Base-by-base conservation (phyloP, 495 filamentous ascomycete species). In the Bombardia bombarda region DNA sequence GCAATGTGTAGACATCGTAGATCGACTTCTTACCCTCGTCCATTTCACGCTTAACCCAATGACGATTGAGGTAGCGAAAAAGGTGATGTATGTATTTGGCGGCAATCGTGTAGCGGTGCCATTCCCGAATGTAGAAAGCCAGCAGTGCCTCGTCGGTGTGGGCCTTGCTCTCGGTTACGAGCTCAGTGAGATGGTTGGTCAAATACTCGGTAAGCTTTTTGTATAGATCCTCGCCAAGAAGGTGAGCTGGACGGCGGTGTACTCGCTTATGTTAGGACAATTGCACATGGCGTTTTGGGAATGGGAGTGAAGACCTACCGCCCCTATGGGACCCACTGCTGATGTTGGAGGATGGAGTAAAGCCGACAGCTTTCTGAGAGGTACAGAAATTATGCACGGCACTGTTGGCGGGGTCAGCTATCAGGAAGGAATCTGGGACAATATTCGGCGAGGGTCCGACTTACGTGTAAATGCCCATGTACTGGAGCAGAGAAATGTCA, bases 381-480 rank as follows among this genome's bases (percentile, higher is more conserved):
- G 93, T 97, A 66, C 92, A 99, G 60, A 99, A 99, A 69, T 99
- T 95, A 62, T 99, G 93, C 21, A 99, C 90, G 42, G 90, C 88
- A 20, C 86, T 92, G 50, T 46, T 19, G 33, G n/a, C n/a, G n/a
- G n/a, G n/a, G n/a, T n/a, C n/a, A n/a, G n/a, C n/a, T n/a, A n/a
- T n/a, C n/a, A n/a, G n/a, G n/a, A n/a, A n/a, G n/a, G n/a, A n/a
- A n/a, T n/a, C n/a, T n/a, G n/a, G n/a, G n/a, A n/a, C n/a, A n/a
- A n/a, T n/a, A n/a, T n/a, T n/a, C n/a, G n/a, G n/a, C n/a, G n/a
- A 20, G 16, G 25, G 31, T 26, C 12, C 22, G 20, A 71, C 83
- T 46, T 61, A 89, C 86, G 92, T 95, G 72, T 98, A 98, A 43
- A 97, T 80, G 31, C 84, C 86, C 92, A 98, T 95, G 63, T 98